phyloP scores from a whole-genome alignment of 257 asterid species.

The Ballota nigra region DNA sequence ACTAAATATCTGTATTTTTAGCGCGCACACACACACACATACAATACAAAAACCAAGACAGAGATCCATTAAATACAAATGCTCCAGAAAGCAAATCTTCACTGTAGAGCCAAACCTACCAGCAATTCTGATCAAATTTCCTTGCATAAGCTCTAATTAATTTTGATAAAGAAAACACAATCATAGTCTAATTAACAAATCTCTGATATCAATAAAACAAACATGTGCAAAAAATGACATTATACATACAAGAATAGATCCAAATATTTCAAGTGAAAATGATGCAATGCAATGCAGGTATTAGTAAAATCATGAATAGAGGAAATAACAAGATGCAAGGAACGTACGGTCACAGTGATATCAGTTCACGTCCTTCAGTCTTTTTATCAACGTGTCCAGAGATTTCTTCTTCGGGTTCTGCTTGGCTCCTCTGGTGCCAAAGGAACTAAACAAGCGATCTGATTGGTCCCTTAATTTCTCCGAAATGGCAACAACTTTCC shows the following conservation, averaged over 20 bases:
- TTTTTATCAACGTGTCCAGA: constrained; percentile 81
- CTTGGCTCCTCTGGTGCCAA: constrained; percentile 89
- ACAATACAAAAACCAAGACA: neutral
- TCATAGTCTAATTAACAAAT: constrained; percentile 3
- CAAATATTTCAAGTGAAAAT: constrained; percentile 25
- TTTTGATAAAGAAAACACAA: neutral
- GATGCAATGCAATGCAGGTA: constrained; percentile 27
- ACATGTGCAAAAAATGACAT: constrained; percentile 26
- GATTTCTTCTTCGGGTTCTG: constrained; percentile 94
- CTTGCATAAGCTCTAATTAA: constrained; percentile 5
- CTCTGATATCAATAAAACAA: constrained; percentile 29
- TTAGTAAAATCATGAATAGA: constrained; percentile 37
- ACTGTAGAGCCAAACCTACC: neutral
- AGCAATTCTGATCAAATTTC: constrained; percentile 12
- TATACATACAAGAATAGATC: constrained; percentile 33
- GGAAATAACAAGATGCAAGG: constrained; percentile 17
- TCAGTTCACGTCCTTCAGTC: constrained; percentile 84
- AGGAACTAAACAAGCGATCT: constrained; percentile 76
- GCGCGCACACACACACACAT: neutral
- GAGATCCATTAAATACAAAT: constrained; percentile 3
- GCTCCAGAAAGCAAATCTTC: constrained; percentile 1
- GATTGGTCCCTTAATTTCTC: constrained; percentile 93
- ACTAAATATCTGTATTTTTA: neutral
- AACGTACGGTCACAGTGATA: constrained; percentile 28
- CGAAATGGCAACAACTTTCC: constrained; percentile 77